These are phyloP conservation scores for Fagopyrum esculentum DNA, from an alignment of 148 eudicot genomes.

Conservation along the genomic window DNA sequence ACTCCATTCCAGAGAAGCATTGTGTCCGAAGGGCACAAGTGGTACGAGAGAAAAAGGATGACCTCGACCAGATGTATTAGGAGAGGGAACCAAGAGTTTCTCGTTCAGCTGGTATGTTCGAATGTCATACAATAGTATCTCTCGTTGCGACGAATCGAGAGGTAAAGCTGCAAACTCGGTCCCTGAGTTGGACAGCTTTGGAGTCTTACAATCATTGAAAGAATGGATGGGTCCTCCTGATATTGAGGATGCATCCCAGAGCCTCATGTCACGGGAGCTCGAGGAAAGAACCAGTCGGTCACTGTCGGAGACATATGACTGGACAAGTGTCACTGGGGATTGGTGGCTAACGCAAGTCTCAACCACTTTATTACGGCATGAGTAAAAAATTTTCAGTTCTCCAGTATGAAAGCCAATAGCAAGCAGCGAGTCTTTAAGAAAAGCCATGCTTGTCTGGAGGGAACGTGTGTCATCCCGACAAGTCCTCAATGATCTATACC, in stretches of 20 bases:
- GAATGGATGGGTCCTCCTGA: slow-evolving; percentile 72
- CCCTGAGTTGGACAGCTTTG: slow-evolving; percentile 63
- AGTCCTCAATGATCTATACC: slow-evolving; percentile 87
- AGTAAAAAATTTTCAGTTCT: slow-evolving; percentile 77
- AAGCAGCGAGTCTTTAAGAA: slow-evolving; percentile 74
- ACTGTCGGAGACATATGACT: slow-evolving; percentile 42
- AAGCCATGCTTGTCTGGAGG: slow-evolving; percentile 69
- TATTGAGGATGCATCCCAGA: slow-evolving; percentile 81
- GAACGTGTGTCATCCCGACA: slow-evolving; percentile 71
- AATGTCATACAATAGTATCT: slow-evolving; percentile 76
- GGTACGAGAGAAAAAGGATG: slow-evolving; percentile 59
- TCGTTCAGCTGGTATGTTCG: slow-evolving; percentile 57
- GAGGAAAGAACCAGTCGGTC: slow-evolving; percentile 69
- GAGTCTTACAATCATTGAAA: slow-evolving; percentile 73
- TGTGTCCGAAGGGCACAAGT: slow-evolving; percentile 73
- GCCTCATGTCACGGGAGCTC: slow-evolving; percentile 68
- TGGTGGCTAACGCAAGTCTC: slow-evolving; percentile 73
- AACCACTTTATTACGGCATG: slow-evolving; percentile 56
- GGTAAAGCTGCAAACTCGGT: slow-evolving; percentile 69
- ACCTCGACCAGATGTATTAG: slow-evolving; percentile 32
- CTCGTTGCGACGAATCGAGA: slow-evolving; percentile 47
- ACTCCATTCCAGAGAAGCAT: slow-evolving; percentile 94
- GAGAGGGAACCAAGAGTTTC: slow-evolving; percentile 48
- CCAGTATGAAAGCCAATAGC: slow-evolving; percentile 83
- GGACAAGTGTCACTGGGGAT: slow-evolving; percentile 50